These are phyloP conservation scores for Thraustotheca clavata DNA, from an alignment of 352 stramenopile species.

Conservation along the genomic window DNA sequence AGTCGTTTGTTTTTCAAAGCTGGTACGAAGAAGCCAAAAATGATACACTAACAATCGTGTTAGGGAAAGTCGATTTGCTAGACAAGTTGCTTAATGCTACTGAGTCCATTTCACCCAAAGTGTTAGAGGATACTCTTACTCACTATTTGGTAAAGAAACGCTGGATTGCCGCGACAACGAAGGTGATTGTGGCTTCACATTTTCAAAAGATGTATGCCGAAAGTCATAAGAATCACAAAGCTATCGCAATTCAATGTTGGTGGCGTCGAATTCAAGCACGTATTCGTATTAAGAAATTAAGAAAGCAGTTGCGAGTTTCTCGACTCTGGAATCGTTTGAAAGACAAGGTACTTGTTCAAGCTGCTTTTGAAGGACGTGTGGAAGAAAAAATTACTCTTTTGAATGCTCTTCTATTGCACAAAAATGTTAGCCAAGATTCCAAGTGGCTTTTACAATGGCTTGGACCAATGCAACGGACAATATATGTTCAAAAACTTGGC, in stretches of 20 bases:
- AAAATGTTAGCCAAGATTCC: conserved; percentile 47
- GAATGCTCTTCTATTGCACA: conserved; percentile 59
- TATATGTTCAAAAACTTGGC: conserved; percentile 80
- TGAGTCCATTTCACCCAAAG: not conserved
- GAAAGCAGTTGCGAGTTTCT: conserved; percentile 48
- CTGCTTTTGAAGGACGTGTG: conserved; percentile 55
- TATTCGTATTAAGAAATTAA: conserved; percentile 36
- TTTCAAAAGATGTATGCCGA: conserved; percentile 63
- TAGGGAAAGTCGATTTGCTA: conserved; percentile 65
- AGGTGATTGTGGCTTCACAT: conserved; percentile 52
- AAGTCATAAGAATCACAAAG: conserved; percentile 54
- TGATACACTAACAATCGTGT: no score
- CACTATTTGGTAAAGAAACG: conserved; percentile 66
- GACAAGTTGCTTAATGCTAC: conserved; percentile 64
- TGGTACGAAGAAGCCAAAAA: conserved; percentile 24
- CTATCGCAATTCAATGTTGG: conserved; percentile 70
- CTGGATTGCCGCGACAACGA: conserved; percentile 58
- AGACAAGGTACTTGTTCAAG: conserved; percentile 55
- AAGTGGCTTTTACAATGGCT: conserved; percentile 79
- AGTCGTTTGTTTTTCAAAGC: conserved; percentile 76
- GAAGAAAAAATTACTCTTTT: conserved; percentile 80
- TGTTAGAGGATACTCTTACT: conserved; percentile 37
- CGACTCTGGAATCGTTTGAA: conserved; percentile 56
- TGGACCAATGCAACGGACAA: conserved; percentile 60
- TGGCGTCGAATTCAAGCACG: conserved; percentile 61